Evolutionary conservation across 2,329 filamentous ascomycete species (phyloP), one percentile per base, ranked within the genome.

Genomic region (Nigrospora osmanthi): DNA sequence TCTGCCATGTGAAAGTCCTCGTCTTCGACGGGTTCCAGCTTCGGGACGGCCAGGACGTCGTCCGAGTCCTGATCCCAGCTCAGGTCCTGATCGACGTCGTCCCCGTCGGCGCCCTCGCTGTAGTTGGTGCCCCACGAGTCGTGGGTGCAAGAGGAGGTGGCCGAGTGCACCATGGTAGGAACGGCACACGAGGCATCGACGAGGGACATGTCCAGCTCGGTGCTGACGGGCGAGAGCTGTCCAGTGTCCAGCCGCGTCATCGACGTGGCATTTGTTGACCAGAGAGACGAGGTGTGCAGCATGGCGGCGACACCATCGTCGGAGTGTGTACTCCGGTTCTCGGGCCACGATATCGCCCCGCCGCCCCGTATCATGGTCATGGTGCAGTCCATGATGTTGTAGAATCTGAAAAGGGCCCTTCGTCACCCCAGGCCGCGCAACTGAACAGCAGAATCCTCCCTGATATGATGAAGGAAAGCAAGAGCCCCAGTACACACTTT

Each of bases 21-120:
- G 35, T 81, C 74, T 40, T 82, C 78, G 40, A 67, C 48, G 2
- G 77, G 76, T 52, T 82, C 79, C 11, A 76, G 53, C 57, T 83
- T 83, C 9, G 76, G 75, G 9, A 75, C 60, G 13, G 71, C 55
- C 38, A 74, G 52, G 35, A 66, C 59, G 34, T 74, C 70, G 43
- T 73, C 70, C 6, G 69, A 64, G 36, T 57, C 62, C 30, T 66
- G 68, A 37, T 76, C 72, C 73, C 73, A 76, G 35, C 63, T 58
- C 43, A 62, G 58, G 30, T 73, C 70, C 32, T 67, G 63, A 16
- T 71, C 65, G 35, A 55, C 53, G 42, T 65, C 64, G 13, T 66
- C 62, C 37, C 53, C 57, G 2, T 70, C 52, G 37, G 47, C 48
- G 38, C 46, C 48, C 23, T 64, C 65, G 44, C 60, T 62, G 51